A percentile compares a stretch with the other conserved stretches of the same genome.
Evolutionary conservation across 495 filamentous ascomycete genomes (phyloP).

Genomic region (Wilcoxina mikolae): DNA sequence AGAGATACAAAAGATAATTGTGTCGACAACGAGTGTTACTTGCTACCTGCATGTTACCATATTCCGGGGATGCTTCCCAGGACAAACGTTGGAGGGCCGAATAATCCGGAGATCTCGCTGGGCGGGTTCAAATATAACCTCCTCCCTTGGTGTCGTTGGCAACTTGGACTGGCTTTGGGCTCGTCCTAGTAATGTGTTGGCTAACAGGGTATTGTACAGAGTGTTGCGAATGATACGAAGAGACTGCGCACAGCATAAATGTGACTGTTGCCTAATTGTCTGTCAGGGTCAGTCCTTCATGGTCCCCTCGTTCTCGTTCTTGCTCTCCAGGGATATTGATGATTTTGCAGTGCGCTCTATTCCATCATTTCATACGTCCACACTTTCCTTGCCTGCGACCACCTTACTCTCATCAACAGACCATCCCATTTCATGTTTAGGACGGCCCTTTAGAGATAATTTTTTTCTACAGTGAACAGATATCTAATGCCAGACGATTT

Average conservation of each 20-base stretch:
- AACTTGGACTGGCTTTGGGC: not conserved
- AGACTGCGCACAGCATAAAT: not conserved
- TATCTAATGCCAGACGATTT: slow-evolving; percentile 2
- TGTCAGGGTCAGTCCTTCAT: slow-evolving; percentile 1
- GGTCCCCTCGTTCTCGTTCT: not conserved
- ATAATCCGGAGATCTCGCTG: not conserved
- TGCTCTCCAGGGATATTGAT: not conserved
- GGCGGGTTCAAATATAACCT: not conserved
- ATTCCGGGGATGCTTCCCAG: not conserved
- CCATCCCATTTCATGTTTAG: not conserved
- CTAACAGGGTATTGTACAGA: not conserved
- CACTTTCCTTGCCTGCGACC: slow-evolving; percentile 1
- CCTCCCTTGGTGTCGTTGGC: not conserved
- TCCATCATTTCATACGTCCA: not conserved
- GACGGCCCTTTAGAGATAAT: not conserved
- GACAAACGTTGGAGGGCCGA: not conserved
- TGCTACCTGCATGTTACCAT: no score
- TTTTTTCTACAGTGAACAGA: not conserved
- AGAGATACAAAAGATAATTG: not conserved
- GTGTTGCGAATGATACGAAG: not conserved
- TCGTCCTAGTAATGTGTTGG: not conserved
- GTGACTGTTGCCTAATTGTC: not conserved
- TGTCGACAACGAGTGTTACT: no score
- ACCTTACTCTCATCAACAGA: not conserved
- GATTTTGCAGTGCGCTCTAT: not conserved